phyloP scores from a whole-genome alignment of 2,329 filamentous ascomycete genomes.

The Capronia epimyces region DNA sequence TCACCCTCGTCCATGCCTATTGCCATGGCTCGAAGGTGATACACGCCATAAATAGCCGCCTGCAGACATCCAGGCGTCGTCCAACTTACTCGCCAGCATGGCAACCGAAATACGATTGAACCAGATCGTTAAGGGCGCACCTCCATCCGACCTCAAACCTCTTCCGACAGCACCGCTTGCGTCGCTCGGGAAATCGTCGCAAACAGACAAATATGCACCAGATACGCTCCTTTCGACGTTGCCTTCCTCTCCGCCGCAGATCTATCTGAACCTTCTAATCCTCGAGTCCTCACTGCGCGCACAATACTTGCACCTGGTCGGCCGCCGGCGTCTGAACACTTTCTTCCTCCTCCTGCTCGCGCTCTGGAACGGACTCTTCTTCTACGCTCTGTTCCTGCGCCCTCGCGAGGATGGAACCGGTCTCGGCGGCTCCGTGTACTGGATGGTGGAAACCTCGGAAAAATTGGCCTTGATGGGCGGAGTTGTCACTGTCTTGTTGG shows the following conservation, averaged over 20 bases:
- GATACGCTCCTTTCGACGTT: conserved; percentile 68
- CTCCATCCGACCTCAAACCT: conserved; percentile 54
- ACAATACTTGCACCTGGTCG: conserved; percentile 85
- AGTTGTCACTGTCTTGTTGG: conserved; percentile 74
- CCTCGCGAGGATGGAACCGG: conserved; percentile 91
- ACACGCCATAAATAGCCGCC: not conserved
- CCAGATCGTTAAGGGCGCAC: conserved; percentile 86
- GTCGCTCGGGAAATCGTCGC: conserved; percentile 25
- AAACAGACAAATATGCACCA: conserved; percentile 27
- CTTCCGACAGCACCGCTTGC: conserved; percentile 41
- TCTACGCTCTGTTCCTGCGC: conserved; percentile 86
- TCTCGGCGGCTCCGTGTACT: conserved; percentile 82
- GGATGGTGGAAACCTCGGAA: conserved; percentile 84
- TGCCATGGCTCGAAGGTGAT: not conserved
- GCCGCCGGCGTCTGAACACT: conserved; percentile 82
- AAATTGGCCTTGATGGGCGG: conserved; percentile 90
- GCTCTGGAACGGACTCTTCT: conserved; percentile 77
- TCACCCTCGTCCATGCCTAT: not conserved
- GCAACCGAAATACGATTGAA: conserved; percentile 67
- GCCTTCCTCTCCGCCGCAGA: conserved; percentile 88
- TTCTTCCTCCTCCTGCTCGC: conserved; percentile 80
- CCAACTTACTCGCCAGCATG: conserved; percentile 14
- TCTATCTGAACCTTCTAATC: conserved; percentile 96
- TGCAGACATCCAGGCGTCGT: not conserved
- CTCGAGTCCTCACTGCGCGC: conserved; percentile 89